Conservation (phyloP, 1,284 basidiomycete genomes). For the Ganoderma lingzhi region DNA sequence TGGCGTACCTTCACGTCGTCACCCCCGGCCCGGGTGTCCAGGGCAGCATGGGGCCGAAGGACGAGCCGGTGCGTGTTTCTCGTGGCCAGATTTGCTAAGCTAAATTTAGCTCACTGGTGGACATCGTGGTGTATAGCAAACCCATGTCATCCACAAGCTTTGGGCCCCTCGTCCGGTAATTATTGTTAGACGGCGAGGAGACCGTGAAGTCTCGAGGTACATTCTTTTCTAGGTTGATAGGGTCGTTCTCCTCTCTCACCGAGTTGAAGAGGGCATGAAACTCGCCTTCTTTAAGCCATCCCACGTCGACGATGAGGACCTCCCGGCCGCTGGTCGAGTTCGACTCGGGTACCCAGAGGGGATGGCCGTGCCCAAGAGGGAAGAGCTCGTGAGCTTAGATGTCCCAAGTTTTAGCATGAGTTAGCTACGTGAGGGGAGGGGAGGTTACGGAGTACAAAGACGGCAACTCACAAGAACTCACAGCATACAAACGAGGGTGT, state of each 20-base stretch:
- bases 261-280: not conserved
- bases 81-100: not conserved
- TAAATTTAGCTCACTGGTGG: not conserved
- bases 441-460: too few relatives aligned
- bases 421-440: not conserved
- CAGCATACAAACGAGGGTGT: too few relatives aligned
- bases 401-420: not conserved
- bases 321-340: not conserved
- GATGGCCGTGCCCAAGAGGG: not conserved
- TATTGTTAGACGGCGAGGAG: constrained; percentile 44
- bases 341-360: not conserved
- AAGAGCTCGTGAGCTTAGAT: not conserved
- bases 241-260: not conserved
- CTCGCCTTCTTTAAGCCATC: not conserved
- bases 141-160: constrained; percentile 38
- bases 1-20: constrained; percentile 64
- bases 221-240: not conserved
- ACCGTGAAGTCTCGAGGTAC: constrained; percentile 17
- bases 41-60: constrained; percentile 27
- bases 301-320: not conserved
- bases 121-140: not conserved
- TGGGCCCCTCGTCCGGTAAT: constrained; percentile 41
- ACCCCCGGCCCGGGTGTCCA: constrained; percentile 47
- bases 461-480: too few relatives aligned
- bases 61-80: constrained; percentile 7